Evolutionary conservation across 371 early-diverging fungal species (phyloP).

Genomic region (Lichtheimia hyalospora): DNA sequence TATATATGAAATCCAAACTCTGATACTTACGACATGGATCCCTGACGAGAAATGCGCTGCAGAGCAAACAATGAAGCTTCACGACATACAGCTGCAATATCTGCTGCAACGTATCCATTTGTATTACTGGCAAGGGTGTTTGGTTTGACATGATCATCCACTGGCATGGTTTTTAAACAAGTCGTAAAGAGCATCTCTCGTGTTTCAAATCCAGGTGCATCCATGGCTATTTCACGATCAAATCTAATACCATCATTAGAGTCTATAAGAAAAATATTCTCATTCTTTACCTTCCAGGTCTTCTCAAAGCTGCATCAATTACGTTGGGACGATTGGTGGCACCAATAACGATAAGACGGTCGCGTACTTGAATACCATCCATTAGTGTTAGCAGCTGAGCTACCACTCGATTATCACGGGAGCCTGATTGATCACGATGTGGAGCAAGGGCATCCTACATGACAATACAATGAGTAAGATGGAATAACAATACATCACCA

Average conservation of each 20-base stretch:
- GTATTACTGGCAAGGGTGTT: slow-evolving; percentile 76
- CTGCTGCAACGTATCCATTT: slow-evolving; percentile 98
- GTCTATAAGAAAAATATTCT: no score
- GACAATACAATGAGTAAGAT: background rate
- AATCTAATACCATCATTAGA: no score
- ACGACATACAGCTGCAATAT: slow-evolving; percentile 87
- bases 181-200: slow-evolving; percentile 64
- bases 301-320: slow-evolving; percentile 95
- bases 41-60: slow-evolving; percentile 31
- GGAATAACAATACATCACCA: background rate
- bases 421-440: slow-evolving; percentile 74
- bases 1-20: background rate
- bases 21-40: background rate
- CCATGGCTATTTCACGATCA: slow-evolving; percentile 91
- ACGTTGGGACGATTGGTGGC: slow-evolving; percentile 99
- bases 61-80: slow-evolving; percentile 82
- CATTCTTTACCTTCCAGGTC: slow-evolving; percentile 88
- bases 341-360: slow-evolving; percentile 85
- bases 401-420: slow-evolving; percentile 89
- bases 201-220: slow-evolving; percentile 68
- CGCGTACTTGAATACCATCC: slow-evolving; percentile 86
- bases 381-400: slow-evolving; percentile 97
- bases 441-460: slow-evolving; percentile 91
- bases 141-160: slow-evolving; percentile 50
- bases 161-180: slow-evolving; percentile 57